Evolutionary conservation across 257 asterid species (phyloP).

Genomic region (Thymus quinquecostatus): DNA sequence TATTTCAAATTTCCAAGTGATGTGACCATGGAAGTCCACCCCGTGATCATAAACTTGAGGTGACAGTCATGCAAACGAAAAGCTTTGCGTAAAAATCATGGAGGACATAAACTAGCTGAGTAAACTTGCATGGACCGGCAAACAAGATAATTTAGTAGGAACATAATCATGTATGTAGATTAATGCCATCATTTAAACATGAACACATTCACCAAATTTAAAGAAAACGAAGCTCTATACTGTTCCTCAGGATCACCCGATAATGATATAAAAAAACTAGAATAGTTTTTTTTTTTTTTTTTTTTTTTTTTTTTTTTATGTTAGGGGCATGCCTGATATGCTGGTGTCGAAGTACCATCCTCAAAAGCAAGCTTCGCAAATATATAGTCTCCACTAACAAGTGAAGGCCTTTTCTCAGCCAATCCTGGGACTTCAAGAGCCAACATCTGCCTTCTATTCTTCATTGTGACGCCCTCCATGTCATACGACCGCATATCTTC

Average conservation of each 20-base stretch:
- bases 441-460: slow-evolving; percentile 48
- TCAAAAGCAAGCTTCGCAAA: slow-evolving; percentile 55
- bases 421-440: slow-evolving; percentile 93
- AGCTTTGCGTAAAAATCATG: slow-evolving; percentile 1
- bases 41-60: slow-evolving; percentile 1
- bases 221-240: neutral
- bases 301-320: neutral
- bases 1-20: slow-evolving; percentile 1
- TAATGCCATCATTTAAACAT: no score
- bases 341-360: slow-evolving; percentile 32
- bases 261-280: slow-evolving; percentile 20
- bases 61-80: neutral
- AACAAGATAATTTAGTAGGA: slow-evolving; percentile 6
- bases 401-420: slow-evolving; percentile 98
- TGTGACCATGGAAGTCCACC: neutral
- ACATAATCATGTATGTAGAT: neutral
- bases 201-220: no score
- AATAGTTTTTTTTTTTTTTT: neutral
- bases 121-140: slow-evolving; percentile 4
- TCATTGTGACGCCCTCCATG: slow-evolving; percentile 72
- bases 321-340: slow-evolving; percentile 61
- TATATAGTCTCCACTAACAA: slow-evolving; percentile 71
- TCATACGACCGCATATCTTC: slow-evolving; percentile 82
- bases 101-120: neutral
- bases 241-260: neutral